Conservation (phyloP, 2,329 filamentous ascomycete species). For the Chaetomium strumarium region DNA sequence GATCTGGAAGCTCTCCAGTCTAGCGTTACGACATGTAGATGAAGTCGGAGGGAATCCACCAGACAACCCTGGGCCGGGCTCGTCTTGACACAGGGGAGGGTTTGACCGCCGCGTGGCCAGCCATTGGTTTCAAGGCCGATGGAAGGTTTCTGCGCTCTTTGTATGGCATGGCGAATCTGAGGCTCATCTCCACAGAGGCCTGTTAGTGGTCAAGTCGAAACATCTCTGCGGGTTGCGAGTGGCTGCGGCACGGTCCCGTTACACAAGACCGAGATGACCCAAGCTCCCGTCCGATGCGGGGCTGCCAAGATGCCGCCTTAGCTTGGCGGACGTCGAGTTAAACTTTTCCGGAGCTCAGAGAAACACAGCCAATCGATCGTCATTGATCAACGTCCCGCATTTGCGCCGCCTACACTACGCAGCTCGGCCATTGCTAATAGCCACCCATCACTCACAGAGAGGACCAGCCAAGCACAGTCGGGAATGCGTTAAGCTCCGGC, state of each 20-base stretch:
- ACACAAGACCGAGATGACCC: neutral
- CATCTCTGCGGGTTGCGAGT: neutral
- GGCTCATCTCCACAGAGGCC: neutral
- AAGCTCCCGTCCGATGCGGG: neutral
- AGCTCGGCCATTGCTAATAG: neutral
- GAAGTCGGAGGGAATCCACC: too few relatives aligned
- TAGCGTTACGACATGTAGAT: too few relatives aligned
- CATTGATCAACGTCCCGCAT: constrained; percentile 7
- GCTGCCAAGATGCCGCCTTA: constrained; percentile 2
- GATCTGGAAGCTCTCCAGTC: neutral
- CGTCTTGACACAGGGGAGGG: neutral
- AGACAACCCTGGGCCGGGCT: neutral
- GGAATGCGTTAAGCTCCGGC: constrained; percentile 3
- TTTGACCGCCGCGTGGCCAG: neutral
- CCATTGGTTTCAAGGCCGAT: constrained; percentile 1
- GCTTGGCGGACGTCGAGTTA: too few relatives aligned
- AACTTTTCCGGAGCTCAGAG: neutral
- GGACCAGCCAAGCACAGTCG: neutral
- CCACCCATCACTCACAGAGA: neutral
- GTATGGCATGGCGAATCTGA: neutral
- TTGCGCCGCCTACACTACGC: neutral
- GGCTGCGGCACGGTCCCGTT: neutral
- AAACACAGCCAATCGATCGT: constrained; percentile 1
- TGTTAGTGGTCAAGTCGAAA: constrained; percentile 6
- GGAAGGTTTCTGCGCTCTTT: neutral